Base-by-base conservation (phyloP, 306 rosid species). In the Dalbergia cochinchinensis region DNA sequence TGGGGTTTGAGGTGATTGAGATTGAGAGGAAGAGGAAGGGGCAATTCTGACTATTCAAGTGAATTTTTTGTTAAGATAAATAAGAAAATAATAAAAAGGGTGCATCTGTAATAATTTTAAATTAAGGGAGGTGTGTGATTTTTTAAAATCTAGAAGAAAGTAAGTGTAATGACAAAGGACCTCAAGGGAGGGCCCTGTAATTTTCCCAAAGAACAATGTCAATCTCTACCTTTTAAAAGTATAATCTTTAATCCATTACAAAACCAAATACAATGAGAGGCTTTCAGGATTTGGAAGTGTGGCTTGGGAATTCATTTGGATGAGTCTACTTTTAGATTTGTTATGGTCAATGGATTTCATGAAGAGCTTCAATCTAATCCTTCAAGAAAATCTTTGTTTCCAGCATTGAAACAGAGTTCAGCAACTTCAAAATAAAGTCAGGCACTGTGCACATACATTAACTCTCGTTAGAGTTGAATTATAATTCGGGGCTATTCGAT, bases 361-460 rank as follows among this genome's bases (percentile, higher is more conserved):
- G 22, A 63, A 63, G n/a, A 63, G 47, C 44, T 63, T 41, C 69
- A 35, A 63, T 63, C 20, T 63, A 63, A 63, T 63, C 69, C 45
- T 13, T 62, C 16, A 33, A 34, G 44, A 8, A 35, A 62, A 11
- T 15, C 13, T 19, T 10, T 14, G 20, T 63, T 63, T 34, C 16
- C 69, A 35, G 22, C 6, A 63, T 9, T 7, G 35, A 35, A 63
- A 50, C 14, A 33, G 20, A 63, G 19, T 14, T 63, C 69, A 63
- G 16, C n/a, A 34, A 63, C 69, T 34, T 63, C 20, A 63, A 64
- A 34, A 64, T 64, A 35, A 64, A 37, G 22, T 16, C 22, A 42
- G 10, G 57, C 13, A 1, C 14, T 15, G 57, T 11, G 54, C 57
- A 50, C 57, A 42, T 42, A 16, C 19, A 18, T 65, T 37, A 34